These are phyloP conservation scores for Tinospora cordifolia DNA, from an alignment of 164 flowering plant genomes.

Conservation along the genomic window DNA sequence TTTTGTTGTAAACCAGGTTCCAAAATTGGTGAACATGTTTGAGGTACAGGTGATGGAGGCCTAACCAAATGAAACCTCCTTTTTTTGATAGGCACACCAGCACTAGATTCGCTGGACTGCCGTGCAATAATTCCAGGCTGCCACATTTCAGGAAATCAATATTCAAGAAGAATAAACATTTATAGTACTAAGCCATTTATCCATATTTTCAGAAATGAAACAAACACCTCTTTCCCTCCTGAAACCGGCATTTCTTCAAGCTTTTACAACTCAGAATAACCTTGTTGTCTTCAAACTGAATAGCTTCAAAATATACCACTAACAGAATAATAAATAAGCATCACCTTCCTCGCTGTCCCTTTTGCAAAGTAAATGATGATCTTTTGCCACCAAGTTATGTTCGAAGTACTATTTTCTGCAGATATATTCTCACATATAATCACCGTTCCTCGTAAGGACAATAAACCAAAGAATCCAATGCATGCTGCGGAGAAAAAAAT, in stretches of 20 bases:
- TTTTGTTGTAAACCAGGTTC: constrained; percentile 19
- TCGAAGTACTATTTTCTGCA: too few species aligned
- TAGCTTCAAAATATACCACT: too few species aligned
- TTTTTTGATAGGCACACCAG: constrained; percentile 6
- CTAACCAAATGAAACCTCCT: constrained; percentile 15
- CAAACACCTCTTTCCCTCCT: neutral
- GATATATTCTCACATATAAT: too few species aligned
- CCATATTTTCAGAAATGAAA: neutral
- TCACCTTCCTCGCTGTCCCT: too few species aligned
- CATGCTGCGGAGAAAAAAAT: too few species aligned
- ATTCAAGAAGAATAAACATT: neutral
- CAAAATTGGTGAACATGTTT: constrained; percentile 14
- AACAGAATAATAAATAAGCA: too few species aligned
- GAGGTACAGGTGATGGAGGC: constrained; percentile 33
- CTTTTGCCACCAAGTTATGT: too few species aligned
- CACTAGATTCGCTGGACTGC: neutral
- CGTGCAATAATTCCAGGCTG: constrained; percentile 2
- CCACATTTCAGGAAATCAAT: neutral
- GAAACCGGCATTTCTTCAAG: constrained; percentile 1
- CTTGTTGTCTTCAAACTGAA: too few species aligned
- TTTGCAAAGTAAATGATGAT: too few species aligned
- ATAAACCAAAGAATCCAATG: too few species aligned
- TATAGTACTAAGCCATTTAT: neutral
- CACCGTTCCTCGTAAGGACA: too few species aligned
- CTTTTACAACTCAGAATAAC: neutral